Conservation (phyloP, 768 basidiomycete genomes). For the Chalciporus piperatus region DNA sequence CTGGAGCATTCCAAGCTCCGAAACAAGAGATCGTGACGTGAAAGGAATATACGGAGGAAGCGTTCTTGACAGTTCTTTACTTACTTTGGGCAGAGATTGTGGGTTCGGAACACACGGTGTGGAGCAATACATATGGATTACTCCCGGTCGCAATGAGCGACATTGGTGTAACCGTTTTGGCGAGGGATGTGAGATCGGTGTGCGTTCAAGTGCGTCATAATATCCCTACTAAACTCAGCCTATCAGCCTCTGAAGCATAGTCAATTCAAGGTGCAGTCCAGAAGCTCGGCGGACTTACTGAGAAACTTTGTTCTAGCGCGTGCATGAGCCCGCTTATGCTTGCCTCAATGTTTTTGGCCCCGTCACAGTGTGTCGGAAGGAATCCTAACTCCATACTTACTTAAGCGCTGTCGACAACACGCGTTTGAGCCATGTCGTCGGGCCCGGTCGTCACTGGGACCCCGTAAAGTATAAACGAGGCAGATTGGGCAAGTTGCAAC, state of each 20-base stretch:
- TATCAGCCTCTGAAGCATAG: not conserved
- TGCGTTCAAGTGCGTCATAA: not conserved
- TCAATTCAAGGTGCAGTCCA: too few species aligned
- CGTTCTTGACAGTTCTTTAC: slow-evolving; percentile 6
- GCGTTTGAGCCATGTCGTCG: not conserved
- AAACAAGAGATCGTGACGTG: slow-evolving; percentile 8
- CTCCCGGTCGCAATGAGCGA: not conserved
- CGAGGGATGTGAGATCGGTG: not conserved
- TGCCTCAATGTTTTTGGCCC: not conserved
- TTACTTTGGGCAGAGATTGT: slow-evolving; percentile 5
- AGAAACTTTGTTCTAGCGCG: too few species aligned
- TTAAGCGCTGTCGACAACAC: not conserved
- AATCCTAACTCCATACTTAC: not conserved
- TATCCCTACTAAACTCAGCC: not conserved
- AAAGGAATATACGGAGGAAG: not conserved
- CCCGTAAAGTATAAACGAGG: not conserved
- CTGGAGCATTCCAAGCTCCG: not conserved
- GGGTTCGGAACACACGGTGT: slow-evolving; percentile 10
- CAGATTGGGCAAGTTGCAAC: not conserved
- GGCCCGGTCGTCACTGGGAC: not conserved
- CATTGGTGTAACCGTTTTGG: not conserved
- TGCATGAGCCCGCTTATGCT: not conserved
- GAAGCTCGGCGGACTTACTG: too few species aligned
- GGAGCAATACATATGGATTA: slow-evolving; percentile 7
- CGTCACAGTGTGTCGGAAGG: not conserved